phyloP scores from a whole-genome alignment of 148 eudicot genomes.

The Heliosperma pusillum region DNA sequence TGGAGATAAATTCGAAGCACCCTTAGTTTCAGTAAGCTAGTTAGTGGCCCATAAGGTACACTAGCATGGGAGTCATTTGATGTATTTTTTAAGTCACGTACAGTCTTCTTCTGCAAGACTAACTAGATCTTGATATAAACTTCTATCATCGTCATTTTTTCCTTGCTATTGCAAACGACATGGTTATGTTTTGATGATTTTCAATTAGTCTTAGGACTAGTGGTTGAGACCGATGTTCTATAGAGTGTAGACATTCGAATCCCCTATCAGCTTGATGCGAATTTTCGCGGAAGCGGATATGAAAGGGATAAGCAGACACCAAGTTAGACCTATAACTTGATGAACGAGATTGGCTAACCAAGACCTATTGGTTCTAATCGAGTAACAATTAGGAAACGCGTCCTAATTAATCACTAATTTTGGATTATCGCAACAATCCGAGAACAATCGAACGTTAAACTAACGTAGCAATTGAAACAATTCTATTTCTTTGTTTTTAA shows the following conservation, averaged over 20 bases:
- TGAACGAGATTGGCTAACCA: too few species aligned
- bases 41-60: not conserved
- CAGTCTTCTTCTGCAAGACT: not conserved
- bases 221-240: not conserved
- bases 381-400: too few species aligned
- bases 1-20: not conserved
- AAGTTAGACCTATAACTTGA: too few species aligned
- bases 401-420: too few species aligned
- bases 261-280: not conserved
- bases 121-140: not conserved
- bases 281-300: too few species aligned
- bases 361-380: too few species aligned
- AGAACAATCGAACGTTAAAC: too few species aligned
- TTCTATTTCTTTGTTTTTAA: too few species aligned
- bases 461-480: too few species aligned
- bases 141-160: too few species aligned
- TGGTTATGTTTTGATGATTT: not conserved
- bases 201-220: not conserved
- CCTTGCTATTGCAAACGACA: not conserved
- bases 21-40: not conserved
- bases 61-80: not conserved
- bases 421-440: too few species aligned
- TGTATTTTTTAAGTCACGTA: not conserved
- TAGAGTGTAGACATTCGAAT: not conserved
- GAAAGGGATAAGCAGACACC: too few species aligned